phyloP scores from a whole-genome alignment of 2,329 filamentous ascomycete species.

The Hypoxylon sp. region DNA sequence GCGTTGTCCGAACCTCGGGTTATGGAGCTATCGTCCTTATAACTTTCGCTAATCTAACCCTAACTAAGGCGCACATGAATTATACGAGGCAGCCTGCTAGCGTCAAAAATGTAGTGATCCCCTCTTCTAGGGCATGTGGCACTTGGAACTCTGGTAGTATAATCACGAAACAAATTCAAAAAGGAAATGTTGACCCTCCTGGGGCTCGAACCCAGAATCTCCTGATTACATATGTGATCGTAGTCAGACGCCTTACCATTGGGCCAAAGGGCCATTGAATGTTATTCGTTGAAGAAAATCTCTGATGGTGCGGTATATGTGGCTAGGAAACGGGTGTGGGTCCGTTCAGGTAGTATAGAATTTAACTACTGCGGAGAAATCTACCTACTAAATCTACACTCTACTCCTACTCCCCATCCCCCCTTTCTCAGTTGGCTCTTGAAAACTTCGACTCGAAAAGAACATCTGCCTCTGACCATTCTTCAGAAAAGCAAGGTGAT shows the following conservation, averaged over 20 bases:
- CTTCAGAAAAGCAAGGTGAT: too few species aligned
- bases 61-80: neutral
- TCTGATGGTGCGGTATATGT: neutral
- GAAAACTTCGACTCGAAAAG: too few species aligned
- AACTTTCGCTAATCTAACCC: neutral
- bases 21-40: neutral
- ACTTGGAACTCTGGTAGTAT: too few species aligned
- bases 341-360: neutral
- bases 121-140: too few species aligned
- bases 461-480: too few species aligned
- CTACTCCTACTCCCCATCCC: too few species aligned
- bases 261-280: slow-evolving; percentile 24
- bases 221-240: slow-evolving; percentile 26
- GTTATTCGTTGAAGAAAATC: neutral
- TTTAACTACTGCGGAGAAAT: neutral
- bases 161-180: too few species aligned
- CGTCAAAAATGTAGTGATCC: neutral
- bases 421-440: too few species aligned
- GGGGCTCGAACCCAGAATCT: slow-evolving; percentile 35
- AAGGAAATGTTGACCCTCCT: slow-evolving; percentile 18
- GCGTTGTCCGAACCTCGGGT: neutral
- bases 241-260: slow-evolving; percentile 37
- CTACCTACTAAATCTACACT: neutral
- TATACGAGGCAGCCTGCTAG: neutral
- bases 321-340: neutral